Base-by-base conservation (phyloP, 441 rosid genomes). In the Erodium moschatum region DNA sequence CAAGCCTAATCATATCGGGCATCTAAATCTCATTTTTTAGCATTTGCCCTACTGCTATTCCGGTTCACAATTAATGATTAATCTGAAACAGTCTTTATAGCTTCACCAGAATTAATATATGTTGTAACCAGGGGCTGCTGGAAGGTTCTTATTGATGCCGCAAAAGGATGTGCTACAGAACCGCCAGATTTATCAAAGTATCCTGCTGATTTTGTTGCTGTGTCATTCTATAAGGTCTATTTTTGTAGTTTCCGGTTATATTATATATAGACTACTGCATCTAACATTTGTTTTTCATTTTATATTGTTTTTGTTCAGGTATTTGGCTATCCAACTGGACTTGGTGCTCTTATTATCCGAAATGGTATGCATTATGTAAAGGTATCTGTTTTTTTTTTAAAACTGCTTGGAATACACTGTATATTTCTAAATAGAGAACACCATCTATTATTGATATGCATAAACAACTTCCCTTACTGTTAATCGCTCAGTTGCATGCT, bases 281-380 rank as follows among this genome's bases (percentile, higher is more conserved):
- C 72, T 50, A 66, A 19, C 66, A 64, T 66, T 67, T 79, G 54
- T 78, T 72, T n/a, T 71, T 75, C 73, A 75, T 21, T 64, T 54
- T 63, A 44, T 13, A 7, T 75, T 74, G 31, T 70, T 74, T 68
- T 78, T 67, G 42, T 84, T 77, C 64, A 93, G 98, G 74, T 93
- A 77, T 91, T 93, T 82, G 98, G 98, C 72, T 93, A 93, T 82
- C 98, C 98, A 75, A 93, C 98, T 75, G 98, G 98, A 77, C 89
- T 91, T 73, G 98, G 98, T 69, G 98, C 98, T 80, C 98, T 93
- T 68, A 79, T 93, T 74, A 79, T 88, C 67, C 81, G 79, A 68
- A 86, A 87, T 73, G 96, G 98, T 91, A 81, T 76, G 88, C 68
- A 38, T 62, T 80, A 69, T 15, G 69, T 64, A 63, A 72, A 71